Conservation (phyloP, 108 stramenopile genomes). For the Cylindrotheca closterium region DNA sequence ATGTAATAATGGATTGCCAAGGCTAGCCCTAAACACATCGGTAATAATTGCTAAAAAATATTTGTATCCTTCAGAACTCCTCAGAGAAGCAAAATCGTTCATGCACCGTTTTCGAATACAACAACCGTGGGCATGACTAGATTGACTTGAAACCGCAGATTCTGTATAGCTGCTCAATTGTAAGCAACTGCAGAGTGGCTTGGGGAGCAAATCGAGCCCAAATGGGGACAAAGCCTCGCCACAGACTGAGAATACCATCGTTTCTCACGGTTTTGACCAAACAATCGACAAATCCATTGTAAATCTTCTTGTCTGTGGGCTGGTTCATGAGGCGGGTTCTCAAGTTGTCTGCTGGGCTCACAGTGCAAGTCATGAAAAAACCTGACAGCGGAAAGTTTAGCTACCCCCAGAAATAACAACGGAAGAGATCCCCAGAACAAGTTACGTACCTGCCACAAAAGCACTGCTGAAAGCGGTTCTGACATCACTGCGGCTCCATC, state of each 20-base stretch:
- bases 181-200: slow-evolving; percentile 84
- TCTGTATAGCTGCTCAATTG: slow-evolving; percentile 78
- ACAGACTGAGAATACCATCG: slow-evolving; percentile 73
- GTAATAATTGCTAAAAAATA: no score
- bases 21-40: no score
- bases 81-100: no score
- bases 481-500: slow-evolving; percentile 75
- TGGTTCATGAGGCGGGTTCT: slow-evolving; percentile 82
- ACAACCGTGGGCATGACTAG: slow-evolving; percentile 26
- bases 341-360: slow-evolving; percentile 68
- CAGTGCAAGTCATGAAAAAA: slow-evolving; percentile 91
- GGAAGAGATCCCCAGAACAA: neutral
- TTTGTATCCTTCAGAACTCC: no score
- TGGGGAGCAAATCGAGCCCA: slow-evolving; percentile 92
- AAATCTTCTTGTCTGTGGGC: slow-evolving; percentile 84
- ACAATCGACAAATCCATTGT: slow-evolving; percentile 80
- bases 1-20: no score
- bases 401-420: neutral
- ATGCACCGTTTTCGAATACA: no score
- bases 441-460: slow-evolving; percentile 49
- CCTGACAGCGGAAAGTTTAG: slow-evolving; percentile 40
- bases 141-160: slow-evolving; percentile 74
- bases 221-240: slow-evolving; percentile 87
- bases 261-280: slow-evolving; percentile 67
- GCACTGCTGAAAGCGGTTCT: slow-evolving; percentile 66